Evolutionary conservation across 331 rosid species (phyloP).

Genomic region (Pyracantha coccinea): DNA sequence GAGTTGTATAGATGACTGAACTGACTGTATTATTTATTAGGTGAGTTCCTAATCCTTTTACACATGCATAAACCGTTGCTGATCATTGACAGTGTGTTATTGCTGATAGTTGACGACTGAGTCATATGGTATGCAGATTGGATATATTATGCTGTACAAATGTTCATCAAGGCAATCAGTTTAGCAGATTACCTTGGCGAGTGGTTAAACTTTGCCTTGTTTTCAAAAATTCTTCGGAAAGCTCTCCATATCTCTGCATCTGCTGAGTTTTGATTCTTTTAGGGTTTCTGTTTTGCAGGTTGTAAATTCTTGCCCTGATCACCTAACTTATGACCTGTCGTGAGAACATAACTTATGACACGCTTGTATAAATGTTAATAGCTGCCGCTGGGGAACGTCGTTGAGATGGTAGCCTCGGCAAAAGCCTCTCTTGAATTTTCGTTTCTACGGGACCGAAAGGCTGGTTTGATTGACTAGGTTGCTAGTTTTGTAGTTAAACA

Average conservation of each 20-base stretch:
- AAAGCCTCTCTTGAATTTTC: not conserved
- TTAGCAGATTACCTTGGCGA: too few species aligned
- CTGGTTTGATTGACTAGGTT: not conserved
- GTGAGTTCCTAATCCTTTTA: not conserved
- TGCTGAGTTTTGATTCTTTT: not conserved
- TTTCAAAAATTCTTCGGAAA: not conserved
- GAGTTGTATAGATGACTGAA: slow-evolving; percentile 59
- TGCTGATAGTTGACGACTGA: not conserved
- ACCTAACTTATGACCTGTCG: not conserved
- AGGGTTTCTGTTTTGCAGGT: not conserved
- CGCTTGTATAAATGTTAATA: not conserved
- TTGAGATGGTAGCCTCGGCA: not conserved
- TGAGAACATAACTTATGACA: not conserved
- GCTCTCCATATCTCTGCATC: not conserved
- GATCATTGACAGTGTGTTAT: not conserved
- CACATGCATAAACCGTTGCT: not conserved
- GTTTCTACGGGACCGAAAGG: not conserved
- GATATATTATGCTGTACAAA: too few species aligned
- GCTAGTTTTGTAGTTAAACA: not conserved
- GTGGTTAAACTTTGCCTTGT: too few species aligned
- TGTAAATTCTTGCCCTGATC: not conserved
- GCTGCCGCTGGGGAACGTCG: not conserved
- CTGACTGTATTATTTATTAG: not conserved
- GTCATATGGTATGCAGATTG: not conserved
- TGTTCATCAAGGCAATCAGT: too few species aligned